Conservation (phyloP, 2,329 filamentous ascomycete genomes). For the Epichloe typhina region DNA sequence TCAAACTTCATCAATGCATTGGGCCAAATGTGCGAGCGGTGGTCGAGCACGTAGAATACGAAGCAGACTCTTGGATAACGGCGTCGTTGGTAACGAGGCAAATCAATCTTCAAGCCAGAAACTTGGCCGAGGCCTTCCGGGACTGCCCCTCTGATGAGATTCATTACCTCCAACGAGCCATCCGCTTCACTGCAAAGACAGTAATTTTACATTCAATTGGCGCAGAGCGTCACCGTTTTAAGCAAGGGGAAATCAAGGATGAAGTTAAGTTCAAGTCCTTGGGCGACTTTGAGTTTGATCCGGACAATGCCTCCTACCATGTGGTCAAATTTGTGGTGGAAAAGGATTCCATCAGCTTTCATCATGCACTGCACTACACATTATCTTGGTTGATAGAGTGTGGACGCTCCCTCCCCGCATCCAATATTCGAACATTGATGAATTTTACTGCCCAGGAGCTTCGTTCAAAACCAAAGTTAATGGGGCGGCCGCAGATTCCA, state of each 20-base stretch:
- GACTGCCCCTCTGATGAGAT: conserved; percentile 52
- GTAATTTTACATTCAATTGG: conserved; percentile 85
- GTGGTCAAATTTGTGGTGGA: conserved; percentile 84
- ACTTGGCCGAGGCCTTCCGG: conserved; percentile 78
- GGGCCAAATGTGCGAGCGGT: conserved; percentile 85
- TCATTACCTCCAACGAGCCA: conserved; percentile 54
- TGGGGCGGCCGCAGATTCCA: conserved; percentile 44
- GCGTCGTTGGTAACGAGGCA: conserved; percentile 89
- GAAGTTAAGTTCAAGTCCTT: conserved; percentile 72
- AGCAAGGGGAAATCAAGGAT: conserved; percentile 75
- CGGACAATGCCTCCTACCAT: conserved; percentile 39
- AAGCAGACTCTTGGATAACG: conserved; percentile 96
- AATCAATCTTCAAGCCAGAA: conserved; percentile 82
- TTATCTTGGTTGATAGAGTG: conserved; percentile 92
- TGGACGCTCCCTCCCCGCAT: conserved; percentile 59
- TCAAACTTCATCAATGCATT: conserved; percentile 93
- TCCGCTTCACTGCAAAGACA: conserved; percentile 62
- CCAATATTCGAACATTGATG: conserved; percentile 55
- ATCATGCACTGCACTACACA: conserved; percentile 92
- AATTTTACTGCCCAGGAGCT: conserved; percentile 61
- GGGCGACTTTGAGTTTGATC: conserved; percentile 68
- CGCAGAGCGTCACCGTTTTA: conserved; percentile 74
- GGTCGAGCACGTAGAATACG: conserved; percentile 94
- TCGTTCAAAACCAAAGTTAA: conserved; percentile 47
- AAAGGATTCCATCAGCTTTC: conserved; percentile 86